Evolutionary conservation across 2,329 filamentous ascomycete genomes (phyloP), one percentile per base, ranked within the genome.

Genomic region (Microdochium trichocladiopsis): DNA sequence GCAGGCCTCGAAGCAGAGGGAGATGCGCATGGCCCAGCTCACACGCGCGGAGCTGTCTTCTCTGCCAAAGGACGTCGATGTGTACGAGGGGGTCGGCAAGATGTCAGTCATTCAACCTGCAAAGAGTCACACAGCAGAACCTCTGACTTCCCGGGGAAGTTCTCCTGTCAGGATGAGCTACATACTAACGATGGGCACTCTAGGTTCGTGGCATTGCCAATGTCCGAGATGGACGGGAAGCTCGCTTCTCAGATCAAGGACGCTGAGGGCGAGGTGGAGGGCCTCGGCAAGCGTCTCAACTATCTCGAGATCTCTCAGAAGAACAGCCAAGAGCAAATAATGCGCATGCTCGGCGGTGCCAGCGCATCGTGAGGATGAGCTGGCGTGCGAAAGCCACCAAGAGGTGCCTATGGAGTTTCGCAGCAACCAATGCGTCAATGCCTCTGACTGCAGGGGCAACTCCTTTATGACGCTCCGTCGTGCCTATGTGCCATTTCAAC

Each of bases 61-160:
- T 6, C 72, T 99, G 55, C 87, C 91, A 3, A 68, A 80, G 18
- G 81, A 86, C 48, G 94, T 90, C 0, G 86, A 86, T 28, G 83
- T 96, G 25, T 99, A 97, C 63, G 93, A 97, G 72, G 93, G 93
- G 5, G 87, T 97, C 11, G 94, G 94, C 50, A 99, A 97, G 74
- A 97, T 99, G 94, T 96, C 71, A 63, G 85, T 72, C 51, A 41
- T 45, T 22, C 50, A 52, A n/a, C 47, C 51, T 52, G 45, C 43
- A 21, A 9, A 12, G 16, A 10, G 10, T 8, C 16, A 18, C n/a
- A n/a, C n/a, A n/a, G n/a, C n/a, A n/a, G n/a, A n/a, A n/a, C n/a
- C n/a, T n/a, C n/a, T n/a, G n/a, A n/a, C n/a, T n/a, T n/a, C n/a
- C n/a, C n/a, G n/a, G n/a, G n/a, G 10, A 47, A 22, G 43, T 6